Percentiles rank a stretch among this genome's conserved stretches.
These are phyloP conservation scores for Jaapia argillacea DNA, from an alignment of 768 basidiomycete genomes.

Conservation along the genomic window DNA sequence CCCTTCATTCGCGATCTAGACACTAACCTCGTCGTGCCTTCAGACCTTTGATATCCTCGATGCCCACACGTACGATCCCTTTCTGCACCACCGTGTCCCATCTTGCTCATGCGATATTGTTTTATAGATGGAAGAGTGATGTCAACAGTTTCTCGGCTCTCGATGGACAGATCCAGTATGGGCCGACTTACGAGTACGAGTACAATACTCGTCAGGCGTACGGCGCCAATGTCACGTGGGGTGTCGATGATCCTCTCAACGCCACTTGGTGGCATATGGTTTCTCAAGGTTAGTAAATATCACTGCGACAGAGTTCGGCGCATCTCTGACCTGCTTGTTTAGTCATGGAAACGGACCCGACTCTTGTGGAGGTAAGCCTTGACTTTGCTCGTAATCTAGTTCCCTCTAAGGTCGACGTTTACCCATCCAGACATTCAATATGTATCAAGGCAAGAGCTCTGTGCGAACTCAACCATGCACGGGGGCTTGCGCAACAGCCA, in stretches of 20 bases:
- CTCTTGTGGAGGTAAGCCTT: conserved; percentile 49
- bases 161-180: conserved; percentile 42
- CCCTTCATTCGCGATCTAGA: not conserved
- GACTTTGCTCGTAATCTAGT: not conserved
- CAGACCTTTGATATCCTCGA: conserved; percentile 75
- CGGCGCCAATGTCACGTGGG: conserved; percentile 51
- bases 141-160: conserved; percentile 49
- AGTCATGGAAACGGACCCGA: conserved; percentile 45
- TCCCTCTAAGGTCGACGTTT: not conserved
- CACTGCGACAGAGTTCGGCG: not conserved
- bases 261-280: conserved; percentile 80
- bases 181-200: conserved; percentile 54
- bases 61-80: conserved; percentile 53
- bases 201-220: conserved; percentile 66
- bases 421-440: conserved; percentile 21
- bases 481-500: conserved; percentile 51
- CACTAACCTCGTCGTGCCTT: conserved; percentile 1
- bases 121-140: conserved; percentile 52
- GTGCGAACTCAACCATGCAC: conserved; percentile 44
- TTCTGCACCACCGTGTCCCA: conserved; percentile 4
- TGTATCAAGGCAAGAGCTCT: conserved; percentile 63
- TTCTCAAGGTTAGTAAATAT: conserved; percentile 54
- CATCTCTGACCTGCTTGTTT: not conserved
- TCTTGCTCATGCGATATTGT: not conserved
- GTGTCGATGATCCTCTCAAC: conserved; percentile 55